Evolutionary conservation across 352 stramenopile species (phyloP), one percentile per base, ranked within the genome.

Genomic region (Aphanomyces stellatus): DNA sequence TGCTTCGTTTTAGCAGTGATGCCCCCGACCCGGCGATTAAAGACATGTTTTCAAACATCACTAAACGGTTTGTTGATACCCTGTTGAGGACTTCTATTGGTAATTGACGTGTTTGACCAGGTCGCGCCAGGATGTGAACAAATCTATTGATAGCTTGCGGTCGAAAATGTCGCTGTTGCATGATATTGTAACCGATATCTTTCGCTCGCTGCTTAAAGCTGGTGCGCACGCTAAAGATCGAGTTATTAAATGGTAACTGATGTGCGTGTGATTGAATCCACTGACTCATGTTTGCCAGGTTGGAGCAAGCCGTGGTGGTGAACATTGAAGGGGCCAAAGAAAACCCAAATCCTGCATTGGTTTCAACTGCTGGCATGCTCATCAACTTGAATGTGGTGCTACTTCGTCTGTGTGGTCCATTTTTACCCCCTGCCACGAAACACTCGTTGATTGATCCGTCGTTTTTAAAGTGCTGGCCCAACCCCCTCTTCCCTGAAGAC

Each of bases 21-120:
- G 73, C 74, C 1, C 76, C 88, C 34, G 85, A 91, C 62, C 82
- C 85, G 4, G 79, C 77, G 0, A 78, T 93, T 5, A 76, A 82
- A 65, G 82, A 93, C 65, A 85, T 93, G 79, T 93, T 93, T 42
- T 69, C 77, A 6, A 91, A 93, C 69, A 87, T 93, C 53, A 89
- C 85, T 2, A 93, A 91, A 71, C 80, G 85, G 55, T 64, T 35
- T 5, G 35, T 1, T 17, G 41, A 4, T 6, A 15, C 19, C 4
- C 4, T 34, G 48, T 33, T 30, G 22, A 11, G 15, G 28, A 33
- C n/a, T 34, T 51, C 25, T 1, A 13, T 28, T 46, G 8, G 15
- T 46, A 25, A 31, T 27, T 33, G 6, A 15, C 19, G n/a, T 46
- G 19, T 13, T 10, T 10, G 28, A 17, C 31, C 11, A 51, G 31